phyloP scores from a whole-genome alignment of 805 yeast species.

The Yamadazyma laniorum region DNA sequence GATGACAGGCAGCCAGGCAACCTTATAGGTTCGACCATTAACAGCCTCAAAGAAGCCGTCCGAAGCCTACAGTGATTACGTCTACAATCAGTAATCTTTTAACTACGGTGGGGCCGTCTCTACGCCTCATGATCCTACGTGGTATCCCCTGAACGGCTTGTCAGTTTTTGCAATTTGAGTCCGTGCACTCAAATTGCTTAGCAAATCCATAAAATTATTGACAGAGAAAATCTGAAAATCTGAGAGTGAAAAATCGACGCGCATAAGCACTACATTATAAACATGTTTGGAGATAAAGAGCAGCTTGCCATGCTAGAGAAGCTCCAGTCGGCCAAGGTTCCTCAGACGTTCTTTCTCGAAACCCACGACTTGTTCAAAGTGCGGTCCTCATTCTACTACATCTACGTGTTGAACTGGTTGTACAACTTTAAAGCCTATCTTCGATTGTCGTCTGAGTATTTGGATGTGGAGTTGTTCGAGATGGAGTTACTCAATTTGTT shows the following conservation, averaged over 20 bases:
- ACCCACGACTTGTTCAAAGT: slow-evolving; percentile 13
- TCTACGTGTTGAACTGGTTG: slow-evolving; percentile 52
- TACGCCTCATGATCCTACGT: too few relatives aligned
- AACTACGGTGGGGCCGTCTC: too few relatives aligned
- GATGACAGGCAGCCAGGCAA: too few relatives aligned
- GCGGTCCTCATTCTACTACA: slow-evolving; percentile 21
- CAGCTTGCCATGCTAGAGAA: slow-evolving; percentile 18
- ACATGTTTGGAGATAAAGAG: slow-evolving; percentile 15
- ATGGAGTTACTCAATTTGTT: slow-evolving; percentile 51
- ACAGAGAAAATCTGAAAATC: too few relatives aligned
- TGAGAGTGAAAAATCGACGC: background rate
- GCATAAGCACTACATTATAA: background rate
- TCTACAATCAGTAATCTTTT: too few relatives aligned
- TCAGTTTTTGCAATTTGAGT: too few relatives aligned
- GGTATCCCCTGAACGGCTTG: too few relatives aligned
- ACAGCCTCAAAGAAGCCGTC: too few relatives aligned
- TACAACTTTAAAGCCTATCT: slow-evolving; percentile 51
- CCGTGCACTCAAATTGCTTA: too few relatives aligned
- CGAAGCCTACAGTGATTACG: too few relatives aligned
- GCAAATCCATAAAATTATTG: too few relatives aligned
- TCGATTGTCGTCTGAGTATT: slow-evolving; percentile 48
- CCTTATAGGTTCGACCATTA: too few relatives aligned
- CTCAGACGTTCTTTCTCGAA: slow-evolving; percentile 15
- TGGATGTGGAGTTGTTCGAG: slow-evolving; percentile 60
- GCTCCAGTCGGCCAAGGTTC: slow-evolving; percentile 20